A percentile compares a stretch with the other conserved stretches of the same genome.
phyloP scores from a whole-genome alignment of 2,329 filamentous ascomycete species.

The Lecanicillium sp. region DNA sequence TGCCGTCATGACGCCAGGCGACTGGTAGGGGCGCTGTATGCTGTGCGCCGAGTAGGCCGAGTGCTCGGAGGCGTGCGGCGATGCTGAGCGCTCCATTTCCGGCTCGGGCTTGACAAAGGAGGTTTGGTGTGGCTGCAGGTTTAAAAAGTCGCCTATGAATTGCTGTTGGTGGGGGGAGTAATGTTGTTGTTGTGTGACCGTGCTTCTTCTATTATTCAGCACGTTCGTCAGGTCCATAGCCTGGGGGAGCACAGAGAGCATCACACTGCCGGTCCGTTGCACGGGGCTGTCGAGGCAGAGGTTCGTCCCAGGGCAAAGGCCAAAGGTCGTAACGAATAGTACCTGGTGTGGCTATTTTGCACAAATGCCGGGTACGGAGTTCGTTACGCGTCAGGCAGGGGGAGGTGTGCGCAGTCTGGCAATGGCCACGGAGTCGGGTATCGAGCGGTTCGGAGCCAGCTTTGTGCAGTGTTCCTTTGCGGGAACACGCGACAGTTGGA shows the following conservation, averaged over 20 bases:
- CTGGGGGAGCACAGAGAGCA: slow-evolving; percentile 36
- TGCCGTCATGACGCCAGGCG: slow-evolving; percentile 43
- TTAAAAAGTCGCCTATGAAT: slow-evolving; percentile 22
- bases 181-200: slow-evolving; percentile 15
- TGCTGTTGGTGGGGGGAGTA: slow-evolving; percentile 17
- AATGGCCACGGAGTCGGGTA: too few species aligned
- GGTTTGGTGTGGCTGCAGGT: slow-evolving; percentile 23
- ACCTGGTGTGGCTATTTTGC: too few species aligned
- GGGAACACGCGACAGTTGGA: too few species aligned
- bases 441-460: too few species aligned
- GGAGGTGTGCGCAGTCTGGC: too few species aligned
- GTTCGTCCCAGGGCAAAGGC: too few species aligned
- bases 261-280: slow-evolving; percentile 15
- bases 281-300: slow-evolving; percentile 3
- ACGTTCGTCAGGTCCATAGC: slow-evolving; percentile 47
- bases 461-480: too few species aligned
- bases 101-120: slow-evolving; percentile 27
- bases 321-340: too few species aligned
- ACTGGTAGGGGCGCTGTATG: slow-evolving; percentile 43
- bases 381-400: too few species aligned
- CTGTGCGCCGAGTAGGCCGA: slow-evolving; percentile 47
- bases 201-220: slow-evolving; percentile 40
- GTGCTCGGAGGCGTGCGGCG: slow-evolving; percentile 52
- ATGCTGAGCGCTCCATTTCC: slow-evolving; percentile 45
- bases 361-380: too few species aligned